Conservation (phyloP, 768 basidiomycete genomes). For the Tulasnella sp. region DNA sequence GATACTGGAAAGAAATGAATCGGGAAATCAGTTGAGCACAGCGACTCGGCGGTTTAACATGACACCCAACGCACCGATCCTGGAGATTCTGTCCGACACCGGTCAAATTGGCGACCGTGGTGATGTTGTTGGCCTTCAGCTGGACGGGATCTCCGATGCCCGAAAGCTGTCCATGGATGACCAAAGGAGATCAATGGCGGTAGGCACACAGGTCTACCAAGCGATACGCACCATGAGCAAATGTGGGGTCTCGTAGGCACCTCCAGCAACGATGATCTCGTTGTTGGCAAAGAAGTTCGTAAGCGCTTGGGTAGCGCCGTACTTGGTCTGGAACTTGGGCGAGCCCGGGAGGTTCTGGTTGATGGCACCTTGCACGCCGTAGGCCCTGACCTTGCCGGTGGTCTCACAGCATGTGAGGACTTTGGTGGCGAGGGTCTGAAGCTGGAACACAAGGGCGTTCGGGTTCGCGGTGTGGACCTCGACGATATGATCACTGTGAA, state of each 20-base stretch:
- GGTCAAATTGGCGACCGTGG: constrained; percentile 13
- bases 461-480: background rate
- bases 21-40: too few species aligned
- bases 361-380: background rate
- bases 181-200: too few species aligned
- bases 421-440: constrained; percentile 7
- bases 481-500: constrained; percentile 2
- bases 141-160: constrained; percentile 16
- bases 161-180: constrained; percentile 7
- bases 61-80: constrained; percentile 9
- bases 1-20: background rate
- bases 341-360: constrained; percentile 2
- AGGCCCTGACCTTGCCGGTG: constrained; percentile 4
- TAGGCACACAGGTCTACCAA: too few species aligned
- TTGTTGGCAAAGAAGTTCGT: constrained; percentile 11
- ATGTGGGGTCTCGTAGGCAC: constrained; percentile 13
- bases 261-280: constrained; percentile 17
- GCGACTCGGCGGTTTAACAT: too few species aligned
- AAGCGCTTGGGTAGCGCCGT: background rate
- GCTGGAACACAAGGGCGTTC: constrained; percentile 1
- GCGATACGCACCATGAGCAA: constrained; percentile 7
- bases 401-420: constrained; percentile 4
- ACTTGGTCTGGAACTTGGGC: constrained; percentile 2
- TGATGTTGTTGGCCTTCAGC: constrained; percentile 8
- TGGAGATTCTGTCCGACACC: constrained; percentile 17